Conservation (phyloP, 2,329 filamentous ascomycete species). For the Septoria petroselini region DNA sequence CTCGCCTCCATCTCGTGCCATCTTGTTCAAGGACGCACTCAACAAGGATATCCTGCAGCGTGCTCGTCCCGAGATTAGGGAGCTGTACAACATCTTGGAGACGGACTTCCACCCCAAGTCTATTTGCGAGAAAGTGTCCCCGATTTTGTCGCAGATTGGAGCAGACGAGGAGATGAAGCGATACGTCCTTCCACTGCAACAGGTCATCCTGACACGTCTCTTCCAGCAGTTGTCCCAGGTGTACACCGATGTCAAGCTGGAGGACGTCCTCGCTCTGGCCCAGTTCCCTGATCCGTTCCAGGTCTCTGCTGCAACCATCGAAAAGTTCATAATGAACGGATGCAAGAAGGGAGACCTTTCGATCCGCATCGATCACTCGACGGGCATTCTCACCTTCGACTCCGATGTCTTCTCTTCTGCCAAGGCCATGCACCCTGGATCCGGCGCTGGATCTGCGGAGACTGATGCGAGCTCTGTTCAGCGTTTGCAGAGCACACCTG, state of each 20-base stretch:
- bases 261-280: conserved; percentile 88
- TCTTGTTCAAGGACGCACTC: conserved; percentile 91
- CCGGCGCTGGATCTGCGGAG: conserved; percentile 82
- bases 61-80: conserved; percentile 88
- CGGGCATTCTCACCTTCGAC: conserved; percentile 93
- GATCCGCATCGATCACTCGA: conserved; percentile 93
- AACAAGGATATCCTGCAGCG: conserved; percentile 93
- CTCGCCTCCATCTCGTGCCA: conserved; percentile 79
- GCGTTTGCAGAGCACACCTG: conserved; percentile 93
- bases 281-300: conserved; percentile 96
- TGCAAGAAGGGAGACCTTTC: conserved; percentile 99
- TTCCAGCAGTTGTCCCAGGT: conserved; percentile 99
- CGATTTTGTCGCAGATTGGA: conserved; percentile 90
- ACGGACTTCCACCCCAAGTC: conserved; percentile 98
- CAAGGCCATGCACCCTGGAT: conserved; percentile 84
- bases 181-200: conserved; percentile 91
- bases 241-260: conserved; percentile 94
- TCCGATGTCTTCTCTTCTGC: conserved; percentile 97
- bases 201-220: conserved; percentile 94
- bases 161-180: conserved; percentile 94
- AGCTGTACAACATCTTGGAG: conserved; percentile 97
- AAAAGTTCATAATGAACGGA: conserved; percentile 99
- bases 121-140: conserved; percentile 98
- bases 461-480: conserved; percentile 80
- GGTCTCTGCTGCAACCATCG: conserved; percentile 83